Percentiles rank a stretch among this genome's conserved stretches.
These are phyloP conservation scores for Boletellus emodensis DNA, from an alignment of 768 basidiomycete species.

Conservation along the genomic window DNA sequence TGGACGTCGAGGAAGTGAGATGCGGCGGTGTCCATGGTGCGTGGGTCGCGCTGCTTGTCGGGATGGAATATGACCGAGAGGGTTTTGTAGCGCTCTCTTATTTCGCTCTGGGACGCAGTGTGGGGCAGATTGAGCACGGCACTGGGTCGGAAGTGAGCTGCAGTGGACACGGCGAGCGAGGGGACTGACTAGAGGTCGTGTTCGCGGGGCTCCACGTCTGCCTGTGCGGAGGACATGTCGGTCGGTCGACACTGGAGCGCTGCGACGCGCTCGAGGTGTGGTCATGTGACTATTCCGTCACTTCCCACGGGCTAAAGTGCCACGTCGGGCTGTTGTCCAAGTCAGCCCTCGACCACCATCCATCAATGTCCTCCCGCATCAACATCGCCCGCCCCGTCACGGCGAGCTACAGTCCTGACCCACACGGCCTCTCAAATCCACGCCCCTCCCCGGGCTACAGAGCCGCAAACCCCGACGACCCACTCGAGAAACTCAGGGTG, in stretches of 20 bases:
- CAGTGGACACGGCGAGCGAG: not conserved
- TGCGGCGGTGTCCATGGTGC: slow-evolving; percentile 54
- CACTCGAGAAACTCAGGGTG: slow-evolving; percentile 69
- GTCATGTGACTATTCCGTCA: slow-evolving; percentile 22
- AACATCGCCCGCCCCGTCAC: slow-evolving; percentile 71
- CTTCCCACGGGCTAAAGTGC: slow-evolving; percentile 23
- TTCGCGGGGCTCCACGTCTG: no score
- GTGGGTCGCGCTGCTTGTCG: slow-evolving; percentile 69
- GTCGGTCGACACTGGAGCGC: not conserved
- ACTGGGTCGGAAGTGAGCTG: slow-evolving; percentile 23
- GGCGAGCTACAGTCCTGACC: slow-evolving; percentile 61
- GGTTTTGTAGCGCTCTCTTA: slow-evolving; percentile 67
- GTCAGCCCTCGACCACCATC: not conserved
- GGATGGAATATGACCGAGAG: slow-evolving; percentile 82
- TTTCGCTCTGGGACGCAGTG: slow-evolving; percentile 61
- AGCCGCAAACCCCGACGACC: slow-evolving; percentile 78
- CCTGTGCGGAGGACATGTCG: slow-evolving; percentile 3
- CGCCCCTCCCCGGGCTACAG: slow-evolving; percentile 68
- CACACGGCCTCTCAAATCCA: slow-evolving; percentile 76
- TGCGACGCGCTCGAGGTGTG: not conserved
- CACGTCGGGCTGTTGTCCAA: slow-evolving; percentile 18
- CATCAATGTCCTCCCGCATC: slow-evolving; percentile 74
- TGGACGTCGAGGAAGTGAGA: slow-evolving; percentile 72
- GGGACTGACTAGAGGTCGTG: slow-evolving; percentile 26
- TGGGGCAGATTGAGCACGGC: slow-evolving; percentile 67